Percentiles rank a stretch among this genome's conserved stretches.
Evolutionary conservation across 1,139 yeast genomes (phyloP).

Genomic region (Sugiyamaella neomexicana): DNA sequence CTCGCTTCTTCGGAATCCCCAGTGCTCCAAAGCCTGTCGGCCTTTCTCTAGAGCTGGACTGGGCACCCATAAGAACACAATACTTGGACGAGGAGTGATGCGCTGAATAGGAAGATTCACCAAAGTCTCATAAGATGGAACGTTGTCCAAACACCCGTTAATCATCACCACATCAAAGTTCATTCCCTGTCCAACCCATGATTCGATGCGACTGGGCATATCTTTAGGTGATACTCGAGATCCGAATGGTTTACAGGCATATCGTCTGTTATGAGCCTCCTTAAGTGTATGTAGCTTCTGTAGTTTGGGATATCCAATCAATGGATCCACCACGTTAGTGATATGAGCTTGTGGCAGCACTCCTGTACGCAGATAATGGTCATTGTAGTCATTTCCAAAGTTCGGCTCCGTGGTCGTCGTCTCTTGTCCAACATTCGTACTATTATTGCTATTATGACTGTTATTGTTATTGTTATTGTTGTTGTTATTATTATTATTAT

Average conservation of each 20-base stretch:
- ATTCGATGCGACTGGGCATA: constrained; percentile 51
- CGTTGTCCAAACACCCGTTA: constrained; percentile 74
- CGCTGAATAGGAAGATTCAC: constrained; percentile 66
- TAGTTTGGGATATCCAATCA: constrained; percentile 83
- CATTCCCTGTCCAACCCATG: constrained; percentile 62
- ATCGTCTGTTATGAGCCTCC: constrained; percentile 48
- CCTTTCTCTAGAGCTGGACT: constrained; percentile 58
- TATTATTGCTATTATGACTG: neutral
- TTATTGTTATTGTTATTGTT: neutral
- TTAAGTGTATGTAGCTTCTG: constrained; percentile 67
- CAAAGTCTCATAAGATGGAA: constrained; percentile 54
- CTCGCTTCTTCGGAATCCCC: constrained; percentile 83
- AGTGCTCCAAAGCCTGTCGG: constrained; percentile 55
- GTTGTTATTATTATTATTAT: neutral
- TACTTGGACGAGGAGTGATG: constrained; percentile 81
- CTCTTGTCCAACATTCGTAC: neutral
- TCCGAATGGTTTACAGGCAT: constrained; percentile 68
- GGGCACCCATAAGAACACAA: constrained; percentile 83
- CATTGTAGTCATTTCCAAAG: constrained; percentile 66
- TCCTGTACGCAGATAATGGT: constrained; percentile 64
- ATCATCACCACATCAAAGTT: constrained; percentile 90
- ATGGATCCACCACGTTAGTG: constrained; percentile 62
- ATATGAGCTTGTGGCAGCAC: constrained; percentile 62
- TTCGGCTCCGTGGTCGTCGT: constrained; percentile 27
- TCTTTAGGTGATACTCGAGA: constrained; percentile 52